phyloP scores from a whole-genome alignment of 225 moss, liverwort and hornwort species.

The Thuidium tamariscinum region DNA sequence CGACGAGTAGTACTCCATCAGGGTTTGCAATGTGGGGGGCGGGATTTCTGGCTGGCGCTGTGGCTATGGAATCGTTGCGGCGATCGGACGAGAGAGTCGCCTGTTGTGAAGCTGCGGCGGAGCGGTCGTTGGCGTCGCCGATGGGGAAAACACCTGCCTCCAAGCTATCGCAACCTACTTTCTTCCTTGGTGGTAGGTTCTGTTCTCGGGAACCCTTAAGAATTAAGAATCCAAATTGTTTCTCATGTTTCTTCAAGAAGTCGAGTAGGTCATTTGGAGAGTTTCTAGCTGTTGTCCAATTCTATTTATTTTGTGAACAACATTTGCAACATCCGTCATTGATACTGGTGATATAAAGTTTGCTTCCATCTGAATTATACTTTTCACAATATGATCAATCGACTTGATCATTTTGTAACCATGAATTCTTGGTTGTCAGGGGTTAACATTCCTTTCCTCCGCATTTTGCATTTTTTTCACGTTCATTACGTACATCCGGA shows the following conservation, averaged over 20 bases:
- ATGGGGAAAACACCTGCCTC: slow-evolving; percentile 11
- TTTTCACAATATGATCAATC: background rate
- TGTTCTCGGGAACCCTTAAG: background rate
- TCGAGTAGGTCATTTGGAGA: background rate
- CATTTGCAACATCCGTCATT: background rate
- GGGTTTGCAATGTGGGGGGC: background rate
- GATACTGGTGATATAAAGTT: background rate
- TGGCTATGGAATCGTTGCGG: background rate
- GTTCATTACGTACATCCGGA: background rate
- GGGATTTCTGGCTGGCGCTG: background rate
- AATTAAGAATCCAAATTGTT: background rate
- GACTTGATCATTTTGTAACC: background rate
- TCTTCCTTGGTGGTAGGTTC: slow-evolving; percentile 11
- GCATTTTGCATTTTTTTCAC: background rate
- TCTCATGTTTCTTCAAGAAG: background rate
- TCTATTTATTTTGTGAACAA: background rate
- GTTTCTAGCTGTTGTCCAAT: background rate
- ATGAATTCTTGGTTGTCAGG: background rate
- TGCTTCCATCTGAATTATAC: background rate
- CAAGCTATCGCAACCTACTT: slow-evolving; percentile 15
- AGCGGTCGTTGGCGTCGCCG: slow-evolving; percentile 2
- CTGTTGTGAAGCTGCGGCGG: background rate
- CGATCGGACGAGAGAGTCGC: background rate
- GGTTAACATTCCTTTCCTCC: background rate
- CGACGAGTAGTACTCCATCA: background rate